Conservation (phyloP, 2,329 filamentous ascomycete species). For the Colletotrichum liaoningense region DNA sequence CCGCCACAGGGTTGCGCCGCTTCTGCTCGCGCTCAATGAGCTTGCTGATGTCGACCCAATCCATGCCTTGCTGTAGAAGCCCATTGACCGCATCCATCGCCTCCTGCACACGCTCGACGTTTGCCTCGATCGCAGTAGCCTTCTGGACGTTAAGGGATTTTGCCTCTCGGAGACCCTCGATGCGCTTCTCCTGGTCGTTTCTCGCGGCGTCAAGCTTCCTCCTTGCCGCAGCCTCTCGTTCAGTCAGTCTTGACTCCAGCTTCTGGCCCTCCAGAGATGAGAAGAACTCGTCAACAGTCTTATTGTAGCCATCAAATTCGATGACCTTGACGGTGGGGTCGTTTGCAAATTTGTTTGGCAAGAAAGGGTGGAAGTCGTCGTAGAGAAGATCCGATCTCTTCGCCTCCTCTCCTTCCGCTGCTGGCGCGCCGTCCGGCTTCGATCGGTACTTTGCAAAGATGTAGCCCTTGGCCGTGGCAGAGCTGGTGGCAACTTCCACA, state of each 20-base stretch:
- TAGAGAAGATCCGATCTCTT: slow-evolving; percentile 73
- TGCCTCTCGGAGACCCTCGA: slow-evolving; percentile 84
- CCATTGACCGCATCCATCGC: slow-evolving; percentile 93
- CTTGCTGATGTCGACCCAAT: slow-evolving; percentile 92
- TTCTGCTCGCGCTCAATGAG: slow-evolving; percentile 89
- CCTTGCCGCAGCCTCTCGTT: slow-evolving; percentile 84
- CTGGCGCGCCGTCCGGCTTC: slow-evolving; percentile 35
- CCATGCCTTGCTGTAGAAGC: slow-evolving; percentile 93
- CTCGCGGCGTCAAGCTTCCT: slow-evolving; percentile 87
- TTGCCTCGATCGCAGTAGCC: slow-evolving; percentile 90
- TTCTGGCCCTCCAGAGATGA: slow-evolving; percentile 96
- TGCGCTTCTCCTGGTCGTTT: slow-evolving; percentile 84
- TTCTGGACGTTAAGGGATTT: slow-evolving; percentile 89
- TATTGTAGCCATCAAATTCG: slow-evolving; percentile 87
- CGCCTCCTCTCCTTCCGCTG: slow-evolving; percentile 47
- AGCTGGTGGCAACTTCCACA: slow-evolving; percentile 75
- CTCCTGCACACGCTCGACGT: slow-evolving; percentile 91
- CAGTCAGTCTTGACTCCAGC: slow-evolving; percentile 83
- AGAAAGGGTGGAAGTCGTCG: slow-evolving; percentile 95
- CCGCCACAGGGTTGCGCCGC: slow-evolving; percentile 84
- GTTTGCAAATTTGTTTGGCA: slow-evolving; percentile 81
- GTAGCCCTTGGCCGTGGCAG: slow-evolving; percentile 79
- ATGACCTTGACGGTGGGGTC: slow-evolving; percentile 76
- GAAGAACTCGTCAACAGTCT: slow-evolving; percentile 95
- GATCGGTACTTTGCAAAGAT: slow-evolving; percentile 80